Evolutionary conservation across 2,329 filamentous ascomycete genomes (phyloP), one percentile per base, ranked within the genome.

Genomic region (Xylariales sp.): DNA sequence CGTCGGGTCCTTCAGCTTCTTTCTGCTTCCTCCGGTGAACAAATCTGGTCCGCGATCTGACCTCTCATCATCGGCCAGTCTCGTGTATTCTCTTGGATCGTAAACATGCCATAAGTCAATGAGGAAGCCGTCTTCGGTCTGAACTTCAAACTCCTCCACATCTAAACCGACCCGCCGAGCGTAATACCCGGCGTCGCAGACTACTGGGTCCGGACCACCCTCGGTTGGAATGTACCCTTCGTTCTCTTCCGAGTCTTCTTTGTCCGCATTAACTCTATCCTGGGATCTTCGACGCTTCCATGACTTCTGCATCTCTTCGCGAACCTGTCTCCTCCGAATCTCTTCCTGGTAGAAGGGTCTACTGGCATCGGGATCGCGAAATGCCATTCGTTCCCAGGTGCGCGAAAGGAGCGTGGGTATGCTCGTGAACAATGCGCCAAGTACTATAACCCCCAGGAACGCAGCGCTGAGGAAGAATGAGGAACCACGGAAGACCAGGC

Each of bases 91-190:
- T 36, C 74, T 76, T 0, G 91, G 91, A 48, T 95, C 84, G 59
- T 87, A 95, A 19, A 96, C 73, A 60, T 96, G 91, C 83, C 87
- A 95, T 1, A 96, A 71, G 16, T 86, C 80, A 47, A 96, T 85
- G 33, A 96, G 79, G 58, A 95, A 96, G 1, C 90, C 90, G 55
- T 97, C 91, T 59, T 96, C 90, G 0, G 91, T 96, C 61, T 95
- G 84, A 0, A 96, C 89, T 37, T 86, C 73, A 54, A 88, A 87
- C 8, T 77, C 76, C 56, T 96, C 90, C 18, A 88, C 78, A 46
- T 96, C 88, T 1, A 97, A 73, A 0, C 91, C 91, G 11, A 95
- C 88, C 10, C 90, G 74, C 15, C 87, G 76, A 1, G 91, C 90
- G 58, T 97, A 96, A 58, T 96, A 93, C 3, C 76, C 75, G 15